Evolutionary conservation across 345 rosid species (phyloP).

Genomic region (Aquilaria malaccensis): DNA sequence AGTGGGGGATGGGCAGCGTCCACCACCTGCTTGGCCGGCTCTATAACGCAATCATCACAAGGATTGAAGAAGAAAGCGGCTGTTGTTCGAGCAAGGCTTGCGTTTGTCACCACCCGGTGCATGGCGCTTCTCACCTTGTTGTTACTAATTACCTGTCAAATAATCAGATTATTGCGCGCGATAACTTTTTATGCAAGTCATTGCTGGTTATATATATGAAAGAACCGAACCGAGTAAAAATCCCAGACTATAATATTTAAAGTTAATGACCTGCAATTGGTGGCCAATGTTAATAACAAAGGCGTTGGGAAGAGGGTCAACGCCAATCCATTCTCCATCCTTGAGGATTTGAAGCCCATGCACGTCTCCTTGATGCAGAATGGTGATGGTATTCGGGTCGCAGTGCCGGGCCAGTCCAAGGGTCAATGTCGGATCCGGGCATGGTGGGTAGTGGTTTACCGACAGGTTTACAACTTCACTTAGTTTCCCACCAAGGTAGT

Average conservation of each 20-base stretch:
- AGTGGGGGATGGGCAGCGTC: conserved; percentile 8
- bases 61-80: conserved; percentile 19
- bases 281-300: conserved; percentile 29
- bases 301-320: conserved; percentile 25
- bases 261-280: conserved; percentile 5
- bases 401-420: conserved; percentile 27
- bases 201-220: not conserved
- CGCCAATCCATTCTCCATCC: conserved; percentile 28
- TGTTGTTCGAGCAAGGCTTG: conserved; percentile 14
- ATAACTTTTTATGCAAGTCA: not conserved
- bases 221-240: no score
- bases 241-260: not conserved
- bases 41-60: not conserved
- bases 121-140: conserved; percentile 24
- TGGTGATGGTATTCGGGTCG: conserved; percentile 22
- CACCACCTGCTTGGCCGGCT: conserved; percentile 15
- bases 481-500: conserved; percentile 14
- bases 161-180: not conserved
- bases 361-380: conserved; percentile 25
- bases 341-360: conserved; percentile 32
- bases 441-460: conserved; percentile 26
- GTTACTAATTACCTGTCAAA: conserved; percentile 20
- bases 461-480: conserved; percentile 10
- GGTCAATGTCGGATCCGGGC: conserved; percentile 33
- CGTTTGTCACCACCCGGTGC: conserved; percentile 26